phyloP scores from a whole-genome alignment of 148 eudicot genomes.

The Bassia scoparia region DNA sequence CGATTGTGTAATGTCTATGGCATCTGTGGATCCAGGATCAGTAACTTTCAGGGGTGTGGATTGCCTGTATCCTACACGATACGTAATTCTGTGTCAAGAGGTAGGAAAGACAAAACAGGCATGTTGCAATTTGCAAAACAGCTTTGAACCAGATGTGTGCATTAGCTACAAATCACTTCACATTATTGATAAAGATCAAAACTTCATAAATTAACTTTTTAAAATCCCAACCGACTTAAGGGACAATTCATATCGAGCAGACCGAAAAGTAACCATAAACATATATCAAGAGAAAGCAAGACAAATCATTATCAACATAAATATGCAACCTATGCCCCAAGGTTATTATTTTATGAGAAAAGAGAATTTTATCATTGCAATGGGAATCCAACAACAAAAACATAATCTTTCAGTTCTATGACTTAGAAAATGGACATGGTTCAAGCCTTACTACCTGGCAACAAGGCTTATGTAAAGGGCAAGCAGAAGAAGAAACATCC shows the following conservation, averaged over 20 bases:
- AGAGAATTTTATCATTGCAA: not conserved
- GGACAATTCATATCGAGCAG: not conserved
- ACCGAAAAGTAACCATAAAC: not conserved
- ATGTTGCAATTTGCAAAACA: not conserved
- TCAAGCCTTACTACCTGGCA: not conserved
- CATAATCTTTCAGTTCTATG: too few species aligned
- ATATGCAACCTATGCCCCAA: not conserved
- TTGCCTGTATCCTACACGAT: conserved; percentile 62
- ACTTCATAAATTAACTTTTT: not conserved
- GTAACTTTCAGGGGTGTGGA: conserved; percentile 77
- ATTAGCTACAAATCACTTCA: not conserved
- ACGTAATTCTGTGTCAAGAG: not conserved
- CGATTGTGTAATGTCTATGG: conserved; percentile 83
- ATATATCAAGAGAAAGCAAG: too few species aligned
- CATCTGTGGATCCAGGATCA: conserved; percentile 92
- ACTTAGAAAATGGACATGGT: conserved; percentile 1
- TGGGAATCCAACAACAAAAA: not conserved
- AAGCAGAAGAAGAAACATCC: conserved; percentile 17
- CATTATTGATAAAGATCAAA: not conserved
- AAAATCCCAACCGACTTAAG: not conserved
- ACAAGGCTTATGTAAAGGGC: not conserved
- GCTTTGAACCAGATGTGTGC: not conserved
- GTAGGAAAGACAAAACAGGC: conserved; percentile 13
- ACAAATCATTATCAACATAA: not conserved
- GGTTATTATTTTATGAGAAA: not conserved